Evolutionary conservation across 2,329 filamentous ascomycete genomes (phyloP).

Genomic region (Colletotrichum sp.): DNA sequence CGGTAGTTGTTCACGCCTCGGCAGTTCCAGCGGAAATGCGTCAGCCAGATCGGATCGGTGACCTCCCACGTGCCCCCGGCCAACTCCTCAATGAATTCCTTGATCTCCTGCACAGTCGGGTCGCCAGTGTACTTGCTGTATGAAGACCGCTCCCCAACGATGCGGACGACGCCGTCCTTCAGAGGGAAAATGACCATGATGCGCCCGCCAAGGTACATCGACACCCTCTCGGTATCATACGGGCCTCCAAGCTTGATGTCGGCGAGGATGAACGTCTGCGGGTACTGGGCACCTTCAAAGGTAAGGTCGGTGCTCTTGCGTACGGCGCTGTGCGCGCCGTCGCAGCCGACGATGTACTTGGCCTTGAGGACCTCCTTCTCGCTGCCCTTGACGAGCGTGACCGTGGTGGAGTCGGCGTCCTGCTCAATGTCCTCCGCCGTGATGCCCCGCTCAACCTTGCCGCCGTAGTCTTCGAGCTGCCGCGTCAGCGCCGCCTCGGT

Average conservation of each 20-base stretch:
- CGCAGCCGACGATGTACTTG: constrained; percentile 51
- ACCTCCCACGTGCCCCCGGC: constrained; percentile 31
- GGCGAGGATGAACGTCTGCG: constrained; percentile 47
- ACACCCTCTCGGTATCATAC: constrained; percentile 16
- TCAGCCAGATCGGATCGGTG: constrained; percentile 42
- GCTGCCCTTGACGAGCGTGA: constrained; percentile 24
- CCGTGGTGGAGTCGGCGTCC: constrained; percentile 31
- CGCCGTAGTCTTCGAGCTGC: constrained; percentile 29
- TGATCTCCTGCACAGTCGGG: constrained; percentile 9
- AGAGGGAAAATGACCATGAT: constrained; percentile 42
- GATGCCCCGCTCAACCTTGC: constrained; percentile 31
- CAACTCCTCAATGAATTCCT: constrained; percentile 30
- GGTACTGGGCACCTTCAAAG: constrained; percentile 46
- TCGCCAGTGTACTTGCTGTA: neutral
- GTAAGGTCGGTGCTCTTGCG: constrained; percentile 40
- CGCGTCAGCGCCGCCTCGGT: constrained; percentile 37
- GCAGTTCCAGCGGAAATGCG: constrained; percentile 50
- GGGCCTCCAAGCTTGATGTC: constrained; percentile 36
- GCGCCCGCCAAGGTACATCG: constrained; percentile 33
- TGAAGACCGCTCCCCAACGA: constrained; percentile 25
- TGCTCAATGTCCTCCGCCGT: constrained; percentile 32
- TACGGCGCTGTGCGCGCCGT: constrained; percentile 50
- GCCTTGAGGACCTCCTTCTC: constrained; percentile 31
- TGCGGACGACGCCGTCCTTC: constrained; percentile 27
- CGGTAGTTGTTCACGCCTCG: constrained; percentile 45